Evolutionary conservation across 2,329 filamentous ascomycete species (phyloP).

Genomic region (Venturia effusa): DNA sequence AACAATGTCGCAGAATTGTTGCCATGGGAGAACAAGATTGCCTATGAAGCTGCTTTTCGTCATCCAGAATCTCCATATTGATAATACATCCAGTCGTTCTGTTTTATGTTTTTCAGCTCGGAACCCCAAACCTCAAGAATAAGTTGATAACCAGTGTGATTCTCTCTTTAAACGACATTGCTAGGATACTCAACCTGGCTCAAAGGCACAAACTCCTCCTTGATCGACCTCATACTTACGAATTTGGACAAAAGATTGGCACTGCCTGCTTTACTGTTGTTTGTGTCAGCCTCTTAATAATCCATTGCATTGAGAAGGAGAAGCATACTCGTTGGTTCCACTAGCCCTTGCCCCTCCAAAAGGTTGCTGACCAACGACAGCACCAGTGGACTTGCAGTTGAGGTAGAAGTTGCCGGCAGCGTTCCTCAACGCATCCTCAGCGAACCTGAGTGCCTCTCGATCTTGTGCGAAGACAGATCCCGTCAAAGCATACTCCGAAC

Average conservation of each 20-base stretch:
- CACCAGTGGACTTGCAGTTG: slow-evolving; percentile 62
- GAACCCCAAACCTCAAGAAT: too few species aligned
- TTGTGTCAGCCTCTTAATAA: not conserved
- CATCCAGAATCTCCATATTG: too few species aligned
- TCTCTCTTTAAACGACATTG: slow-evolving; percentile 28
- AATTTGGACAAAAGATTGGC: slow-evolving; percentile 41
- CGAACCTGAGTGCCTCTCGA: slow-evolving; percentile 52
- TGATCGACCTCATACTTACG: slow-evolving; percentile 45
- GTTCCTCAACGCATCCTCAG: slow-evolving; percentile 61
- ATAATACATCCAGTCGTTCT: not conserved
- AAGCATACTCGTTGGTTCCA: slow-evolving; percentile 39
- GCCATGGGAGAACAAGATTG: too few species aligned
- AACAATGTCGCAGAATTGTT: too few species aligned
- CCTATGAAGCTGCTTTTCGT: too few species aligned
- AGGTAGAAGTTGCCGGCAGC: slow-evolving; percentile 77
- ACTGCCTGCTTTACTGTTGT: slow-evolving; percentile 38
- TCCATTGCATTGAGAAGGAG: not conserved
- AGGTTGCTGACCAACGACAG: slow-evolving; percentile 39
- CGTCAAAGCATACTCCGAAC: slow-evolving; percentile 68
- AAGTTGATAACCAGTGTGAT: too few species aligned
- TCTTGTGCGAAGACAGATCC: slow-evolving; percentile 66
- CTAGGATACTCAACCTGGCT: slow-evolving; percentile 42
- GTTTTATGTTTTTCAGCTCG: not conserved
- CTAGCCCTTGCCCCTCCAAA: slow-evolving; percentile 45
- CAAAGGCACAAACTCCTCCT: slow-evolving; percentile 43